Percentiles rank a stretch among this genome's conserved stretches.
phyloP scores from a whole-genome alignment of 306 rosid species.

The Cucumis melo region DNA sequence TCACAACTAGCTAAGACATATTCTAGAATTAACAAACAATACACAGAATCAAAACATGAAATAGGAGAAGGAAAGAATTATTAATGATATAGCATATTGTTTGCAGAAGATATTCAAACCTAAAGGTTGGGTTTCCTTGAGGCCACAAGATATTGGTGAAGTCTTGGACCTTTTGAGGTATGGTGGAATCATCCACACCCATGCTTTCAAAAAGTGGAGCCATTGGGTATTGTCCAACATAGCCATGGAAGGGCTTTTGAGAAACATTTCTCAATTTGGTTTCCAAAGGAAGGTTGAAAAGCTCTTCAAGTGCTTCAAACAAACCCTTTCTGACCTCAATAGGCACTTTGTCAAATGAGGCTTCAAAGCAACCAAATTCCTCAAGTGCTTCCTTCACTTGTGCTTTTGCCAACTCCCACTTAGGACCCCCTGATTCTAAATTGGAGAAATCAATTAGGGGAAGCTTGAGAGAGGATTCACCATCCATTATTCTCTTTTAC shows the following conservation, averaged over 20 bases:
- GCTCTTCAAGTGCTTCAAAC: slow-evolving; percentile 25
- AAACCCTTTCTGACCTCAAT: slow-evolving; percentile 22
- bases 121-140: slow-evolving; percentile 38
- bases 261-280: slow-evolving; percentile 44
- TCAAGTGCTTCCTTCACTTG: slow-evolving; percentile 39
- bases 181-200: slow-evolving; percentile 41
- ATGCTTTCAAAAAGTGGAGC: slow-evolving; percentile 53
- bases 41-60: too few species aligned
- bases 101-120: slow-evolving; percentile 10
- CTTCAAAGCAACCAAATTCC: slow-evolving; percentile 68
- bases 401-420: slow-evolving; percentile 43
- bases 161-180: slow-evolving; percentile 25
- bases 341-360: slow-evolving; percentile 31
- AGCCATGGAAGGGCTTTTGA: slow-evolving; percentile 50
- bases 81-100: too few species aligned
- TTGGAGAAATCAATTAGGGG: slow-evolving; percentile 39
- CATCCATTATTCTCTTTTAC: slow-evolving; percentile 34
- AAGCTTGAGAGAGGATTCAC: slow-evolving; percentile 33
- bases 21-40: too few species aligned
- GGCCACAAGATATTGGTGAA: slow-evolving; percentile 35
- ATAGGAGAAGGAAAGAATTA: too few species aligned
- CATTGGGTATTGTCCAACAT: slow-evolving; percentile 47
- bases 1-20: too few species aligned
- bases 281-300: slow-evolving; percentile 56
- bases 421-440: slow-evolving; percentile 11